Evolutionary conservation across 306 rosid genomes (phyloP).

Genomic region (Cicer bijugum): DNA sequence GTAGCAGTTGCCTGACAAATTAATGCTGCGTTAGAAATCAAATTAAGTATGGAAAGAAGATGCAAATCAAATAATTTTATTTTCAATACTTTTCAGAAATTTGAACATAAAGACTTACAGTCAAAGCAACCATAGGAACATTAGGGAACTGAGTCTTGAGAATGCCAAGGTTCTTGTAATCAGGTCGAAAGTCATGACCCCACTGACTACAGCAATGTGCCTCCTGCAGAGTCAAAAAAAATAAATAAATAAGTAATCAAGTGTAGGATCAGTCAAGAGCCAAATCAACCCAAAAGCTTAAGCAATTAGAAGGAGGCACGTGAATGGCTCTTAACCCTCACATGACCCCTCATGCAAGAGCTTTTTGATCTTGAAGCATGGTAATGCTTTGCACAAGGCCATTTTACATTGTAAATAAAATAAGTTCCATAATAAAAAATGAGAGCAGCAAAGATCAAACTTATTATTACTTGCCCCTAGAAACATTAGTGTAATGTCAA

Average conservation of each 20-base stretch:
- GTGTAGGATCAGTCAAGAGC: constrained; percentile 5
- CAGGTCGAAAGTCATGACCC: constrained; percentile 99
- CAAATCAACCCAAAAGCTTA: constrained; percentile 27
- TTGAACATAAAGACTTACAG: constrained; percentile 59
- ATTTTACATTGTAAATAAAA: constrained; percentile 3
- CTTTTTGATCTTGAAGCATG: constrained; percentile 4
- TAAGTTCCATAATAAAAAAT: background rate
- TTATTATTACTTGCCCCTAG: background rate
- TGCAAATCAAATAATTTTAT: constrained; percentile 31
- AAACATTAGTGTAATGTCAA: background rate
- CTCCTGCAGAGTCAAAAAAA: constrained; percentile 66
- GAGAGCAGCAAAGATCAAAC: background rate
- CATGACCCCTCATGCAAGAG: background rate
- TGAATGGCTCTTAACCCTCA: background rate
- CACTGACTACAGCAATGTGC: constrained; percentile 99
- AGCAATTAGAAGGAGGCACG: constrained; percentile 11
- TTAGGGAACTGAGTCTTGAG: constrained; percentile 93
- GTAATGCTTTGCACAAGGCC: background rate
- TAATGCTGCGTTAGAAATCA: constrained; percentile 25
- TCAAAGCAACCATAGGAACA: constrained; percentile 87
- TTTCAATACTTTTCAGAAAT: constrained; percentile 5
- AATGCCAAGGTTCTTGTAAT: constrained; percentile 92
- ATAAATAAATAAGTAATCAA: constrained; percentile 9
- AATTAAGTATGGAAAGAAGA: constrained; percentile 21
- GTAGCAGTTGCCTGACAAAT: constrained; percentile 91